These are phyloP conservation scores for Nepenthes alata DNA, from an alignment of 179 eudicot species.

Conservation along the genomic window DNA sequence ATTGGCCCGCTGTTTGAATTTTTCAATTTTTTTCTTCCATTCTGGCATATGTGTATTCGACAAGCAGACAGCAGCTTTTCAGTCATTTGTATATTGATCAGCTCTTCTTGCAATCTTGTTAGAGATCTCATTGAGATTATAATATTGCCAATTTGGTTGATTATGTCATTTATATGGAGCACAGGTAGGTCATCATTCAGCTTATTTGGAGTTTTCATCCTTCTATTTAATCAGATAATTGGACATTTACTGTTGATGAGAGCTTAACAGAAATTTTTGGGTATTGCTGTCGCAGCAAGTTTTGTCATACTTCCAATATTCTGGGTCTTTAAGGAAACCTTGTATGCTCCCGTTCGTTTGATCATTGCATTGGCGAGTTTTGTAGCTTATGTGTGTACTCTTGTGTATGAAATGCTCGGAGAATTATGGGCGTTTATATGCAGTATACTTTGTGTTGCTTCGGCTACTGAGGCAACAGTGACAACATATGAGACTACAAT, in stretches of 20 bases:
- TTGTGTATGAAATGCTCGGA: constrained; percentile 29
- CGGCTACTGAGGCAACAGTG: constrained; percentile 59
- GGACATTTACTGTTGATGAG: too few species aligned
- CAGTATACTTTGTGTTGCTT: constrained; percentile 43
- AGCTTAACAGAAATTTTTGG: not conserved
- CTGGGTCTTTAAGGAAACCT: constrained; percentile 58
- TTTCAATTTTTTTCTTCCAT: constrained; percentile 45
- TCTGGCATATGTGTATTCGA: constrained; percentile 21
- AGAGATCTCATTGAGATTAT: constrained; percentile 38
- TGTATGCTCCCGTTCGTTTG: constrained; percentile 68
- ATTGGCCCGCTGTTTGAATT: constrained; percentile 48
- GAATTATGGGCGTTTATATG: constrained; percentile 43
- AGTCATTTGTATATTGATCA: constrained; percentile 26
- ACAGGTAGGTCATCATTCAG: constrained; percentile 37
- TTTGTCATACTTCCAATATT: constrained; percentile 50
- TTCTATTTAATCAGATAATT: not conserved
- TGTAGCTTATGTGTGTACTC: constrained; percentile 24
- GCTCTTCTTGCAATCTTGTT: constrained; percentile 26
- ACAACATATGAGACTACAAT: constrained; percentile 54
- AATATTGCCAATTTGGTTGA: constrained; percentile 50
- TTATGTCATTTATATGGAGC: constrained; percentile 48
- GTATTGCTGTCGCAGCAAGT: constrained; percentile 36
- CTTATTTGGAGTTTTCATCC: not conserved
- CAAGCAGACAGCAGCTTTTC: constrained; percentile 10
- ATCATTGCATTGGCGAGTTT: constrained; percentile 37